Percentiles rank a stretch among this genome's conserved stretches.
These are phyloP conservation scores for Naganishia onofrii DNA, from an alignment of 768 basidiomycete genomes.

Conservation along the genomic window DNA sequence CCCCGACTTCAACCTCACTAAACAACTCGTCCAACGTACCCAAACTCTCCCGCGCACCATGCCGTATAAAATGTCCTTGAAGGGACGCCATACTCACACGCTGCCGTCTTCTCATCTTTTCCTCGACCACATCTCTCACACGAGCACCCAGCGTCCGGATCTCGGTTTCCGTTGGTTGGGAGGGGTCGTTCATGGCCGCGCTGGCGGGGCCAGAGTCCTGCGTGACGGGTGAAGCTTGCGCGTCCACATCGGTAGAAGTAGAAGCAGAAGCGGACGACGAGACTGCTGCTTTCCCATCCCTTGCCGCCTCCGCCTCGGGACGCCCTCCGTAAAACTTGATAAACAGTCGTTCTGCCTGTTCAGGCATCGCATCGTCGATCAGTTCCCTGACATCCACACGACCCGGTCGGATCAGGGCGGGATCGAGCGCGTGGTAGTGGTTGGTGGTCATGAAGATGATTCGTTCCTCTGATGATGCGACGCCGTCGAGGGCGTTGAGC, in stretches of 20 bases:
- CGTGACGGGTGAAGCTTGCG: background rate
- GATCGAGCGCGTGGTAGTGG: constrained; percentile 81
- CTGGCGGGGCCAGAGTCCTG: too few species aligned
- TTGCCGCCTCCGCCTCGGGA: constrained; percentile 47
- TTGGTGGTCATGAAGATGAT: constrained; percentile 99
- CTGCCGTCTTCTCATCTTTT: constrained; percentile 59
- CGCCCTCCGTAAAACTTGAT: constrained; percentile 69
- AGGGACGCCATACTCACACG: constrained; percentile 91
- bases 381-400: constrained; percentile 82
- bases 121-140: constrained; percentile 61
- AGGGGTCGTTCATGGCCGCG: too few species aligned
- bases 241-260: too few species aligned
- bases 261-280: too few species aligned
- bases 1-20: background rate
- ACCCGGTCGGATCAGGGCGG: constrained; percentile 91
- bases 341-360: constrained; percentile 75
- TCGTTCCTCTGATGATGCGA: constrained; percentile 95
- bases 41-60: constrained; percentile 50
- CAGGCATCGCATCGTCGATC: constrained; percentile 79
- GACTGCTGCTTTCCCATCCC: constrained; percentile 37
- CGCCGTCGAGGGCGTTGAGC: constrained; percentile 92
- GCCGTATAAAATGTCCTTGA: constrained; percentile 90
- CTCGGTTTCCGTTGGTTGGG: too few species aligned
- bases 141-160: constrained; percentile 55
- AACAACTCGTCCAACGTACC: constrained; percentile 38